These are phyloP conservation scores for Yamadazyma insecticola DNA, from an alignment of 805 yeast genomes.

Conservation along the genomic window DNA sequence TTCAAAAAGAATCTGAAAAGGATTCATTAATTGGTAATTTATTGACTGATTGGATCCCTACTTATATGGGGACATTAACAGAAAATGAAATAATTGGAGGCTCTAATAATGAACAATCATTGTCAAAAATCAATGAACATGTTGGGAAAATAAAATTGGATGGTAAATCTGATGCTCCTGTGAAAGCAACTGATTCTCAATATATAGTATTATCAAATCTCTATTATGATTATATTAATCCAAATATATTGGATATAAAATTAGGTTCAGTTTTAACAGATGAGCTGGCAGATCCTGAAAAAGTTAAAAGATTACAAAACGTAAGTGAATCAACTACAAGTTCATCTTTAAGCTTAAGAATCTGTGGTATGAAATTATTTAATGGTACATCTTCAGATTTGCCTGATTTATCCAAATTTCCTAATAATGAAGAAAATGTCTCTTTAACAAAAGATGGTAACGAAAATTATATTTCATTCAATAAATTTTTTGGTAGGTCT, in stretches of 20 bases:
- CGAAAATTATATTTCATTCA: constrained; percentile 46
- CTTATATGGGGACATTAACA: constrained; percentile 55
- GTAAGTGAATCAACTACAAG: constrained; percentile 77
- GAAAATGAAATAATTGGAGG: constrained; percentile 28
- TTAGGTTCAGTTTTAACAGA: constrained; percentile 74
- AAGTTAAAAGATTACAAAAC: constrained; percentile 51
- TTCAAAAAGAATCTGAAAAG: constrained; percentile 12
- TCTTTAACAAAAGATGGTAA: constrained; percentile 10
- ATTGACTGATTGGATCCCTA: constrained; percentile 58
- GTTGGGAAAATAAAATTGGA: constrained; percentile 2
- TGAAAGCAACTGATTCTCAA: constrained; percentile 14
- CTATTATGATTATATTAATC: constrained; percentile 54
- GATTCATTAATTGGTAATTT: constrained; percentile 5
- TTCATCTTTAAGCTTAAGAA: constrained; percentile 68
- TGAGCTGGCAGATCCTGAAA: constrained; percentile 50
- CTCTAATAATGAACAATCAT: neutral
- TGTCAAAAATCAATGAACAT: neutral
- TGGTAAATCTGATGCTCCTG: neutral
- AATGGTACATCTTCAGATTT: neutral
- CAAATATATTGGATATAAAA: constrained; percentile 80
- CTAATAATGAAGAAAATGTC: constrained; percentile 1
- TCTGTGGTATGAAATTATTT: constrained; percentile 81
- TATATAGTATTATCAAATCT: constrained; percentile 71
- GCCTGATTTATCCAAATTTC: constrained; percentile 4
- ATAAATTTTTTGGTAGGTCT: constrained; percentile 69